These are phyloP conservation scores for Fomitopsis schrenkii DNA, from an alignment of 1,284 basidiomycete genomes.

Conservation along the genomic window DNA sequence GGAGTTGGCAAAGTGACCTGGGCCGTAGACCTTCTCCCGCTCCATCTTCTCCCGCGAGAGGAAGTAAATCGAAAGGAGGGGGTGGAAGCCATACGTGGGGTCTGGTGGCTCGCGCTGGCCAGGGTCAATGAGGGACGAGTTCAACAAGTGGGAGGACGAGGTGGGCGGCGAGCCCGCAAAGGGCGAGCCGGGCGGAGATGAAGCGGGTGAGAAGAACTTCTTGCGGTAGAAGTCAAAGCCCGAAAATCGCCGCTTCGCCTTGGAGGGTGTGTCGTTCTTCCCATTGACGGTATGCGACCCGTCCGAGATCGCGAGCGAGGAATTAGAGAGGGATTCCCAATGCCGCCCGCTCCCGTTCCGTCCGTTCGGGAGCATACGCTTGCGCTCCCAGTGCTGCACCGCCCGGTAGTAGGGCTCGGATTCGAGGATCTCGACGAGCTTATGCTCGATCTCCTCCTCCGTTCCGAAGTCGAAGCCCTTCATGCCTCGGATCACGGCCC, in stretches of 20 bases:
- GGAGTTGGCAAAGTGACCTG: slow-evolving; percentile 91
- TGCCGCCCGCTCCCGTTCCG: slow-evolving; percentile 40
- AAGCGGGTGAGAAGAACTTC: slow-evolving; percentile 77
- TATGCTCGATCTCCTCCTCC: slow-evolving; percentile 80
- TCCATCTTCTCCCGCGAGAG: slow-evolving; percentile 95
- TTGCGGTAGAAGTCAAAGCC: slow-evolving; percentile 94
- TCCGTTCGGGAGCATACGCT: slow-evolving; percentile 39
- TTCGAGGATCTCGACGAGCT: slow-evolving; percentile 70
- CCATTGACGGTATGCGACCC: slow-evolving; percentile 28
- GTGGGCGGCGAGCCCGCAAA: slow-evolving; percentile 46
- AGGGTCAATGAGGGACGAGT: slow-evolving; percentile 40
- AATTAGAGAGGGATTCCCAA: slow-evolving; percentile 59
- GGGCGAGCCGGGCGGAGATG: slow-evolving; percentile 52
- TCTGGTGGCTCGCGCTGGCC: slow-evolving; percentile 55
- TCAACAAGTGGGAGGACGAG: slow-evolving; percentile 49
- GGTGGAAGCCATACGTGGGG: slow-evolving; percentile 92
- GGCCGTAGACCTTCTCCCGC: slow-evolving; percentile 89
- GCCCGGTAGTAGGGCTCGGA: slow-evolving; percentile 77
- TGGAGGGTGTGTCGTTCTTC: slow-evolving; percentile 43
- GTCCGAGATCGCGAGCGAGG: slow-evolving; percentile 65
- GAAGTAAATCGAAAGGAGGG: slow-evolving; percentile 94
- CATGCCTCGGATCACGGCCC: slow-evolving; percentile 87
- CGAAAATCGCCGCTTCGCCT: slow-evolving; percentile 69
- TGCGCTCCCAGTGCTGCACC: slow-evolving; percentile 76
- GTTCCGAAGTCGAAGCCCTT: slow-evolving; percentile 96